Evolutionary conservation across 2,329 filamentous ascomycete species (phyloP), one percentile per base, ranked within the genome.

Genomic region (Neonectria ditissima): DNA sequence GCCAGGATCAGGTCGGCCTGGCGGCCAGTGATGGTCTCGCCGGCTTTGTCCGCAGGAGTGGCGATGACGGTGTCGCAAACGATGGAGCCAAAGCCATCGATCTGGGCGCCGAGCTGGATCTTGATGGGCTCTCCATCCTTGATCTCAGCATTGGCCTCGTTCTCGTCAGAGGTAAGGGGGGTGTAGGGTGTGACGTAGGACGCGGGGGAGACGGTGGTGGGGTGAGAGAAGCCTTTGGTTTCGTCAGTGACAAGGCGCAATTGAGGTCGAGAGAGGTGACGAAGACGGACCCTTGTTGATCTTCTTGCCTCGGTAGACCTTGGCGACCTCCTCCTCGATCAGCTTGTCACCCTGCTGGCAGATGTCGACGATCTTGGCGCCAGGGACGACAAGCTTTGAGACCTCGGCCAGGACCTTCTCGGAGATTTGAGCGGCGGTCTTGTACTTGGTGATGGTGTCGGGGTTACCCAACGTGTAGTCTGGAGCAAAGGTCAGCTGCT

Each of bases 281-380:
- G 51, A 39, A 34, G 26, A 82, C 84, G 70, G 76, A 92, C 92
- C 96, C 87, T 99, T 99, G 79, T 84, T 80, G 77, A 97, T 91
- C 86, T 97, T 98, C 87, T 98, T 98, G 82, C 94, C 95, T 80
- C 97, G 94, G 88, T 96, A 99, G 76, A 99, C 95, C 86, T 98
- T 98, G 78, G 88, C 82, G 59, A 97, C 87, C 82, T 98, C 96
- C 77, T 97, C 95, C 70, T 96, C 94, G 69, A 99, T 87, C 66
- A 99, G 87, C 86, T 94, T 91, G 84, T 99, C 96, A 73, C 96
- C 96, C 85, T 94, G 90, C 85, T 97, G 91, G 85, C 96, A 99
- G 81, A 99, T 88, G 74, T 93, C 90, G 74, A 98, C 87, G 76
- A 98, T 93, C 87, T 97, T 97, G 81, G 91, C 92, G 74, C 93